Evolutionary conservation across 2,329 filamentous ascomycete genomes (phyloP), one percentile per base, ranked within the genome.

Genomic region (Delphinella strobiligena): DNA sequence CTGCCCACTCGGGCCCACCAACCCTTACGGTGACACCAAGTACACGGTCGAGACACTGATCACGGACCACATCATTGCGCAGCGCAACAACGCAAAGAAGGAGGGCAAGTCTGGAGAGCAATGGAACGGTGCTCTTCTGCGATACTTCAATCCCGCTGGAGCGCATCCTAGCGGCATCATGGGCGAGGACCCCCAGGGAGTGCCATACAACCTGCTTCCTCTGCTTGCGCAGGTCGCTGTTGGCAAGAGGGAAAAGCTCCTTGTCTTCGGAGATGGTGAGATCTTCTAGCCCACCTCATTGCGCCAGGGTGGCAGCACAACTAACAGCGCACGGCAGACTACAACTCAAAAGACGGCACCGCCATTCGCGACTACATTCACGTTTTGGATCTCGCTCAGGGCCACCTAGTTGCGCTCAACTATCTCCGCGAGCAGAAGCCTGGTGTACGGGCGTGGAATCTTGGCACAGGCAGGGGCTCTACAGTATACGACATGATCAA

Each of bases 341-440:
- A 98, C 68, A 59, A 71, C 22, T 94, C 87, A 38, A 81, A 79
- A 52, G 88, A 95, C 60, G 88, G 88, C 48, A 95, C 88, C 38
- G 85, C 86, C 47, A 94, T 95, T 60, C 82, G 91, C 52, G 91
- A 98, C 67, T 98, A 98, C 72, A 95, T 98, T 62, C 88, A 95
- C 69, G 85, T 95, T 43, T 73, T 93, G 47, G 88, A 95, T 56
- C 78, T 95, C 17, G 84, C 88, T 34, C 75, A 75, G 47, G 88
- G 88, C 45, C 88, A 95, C 61, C 69, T 94, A 43, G 75, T 84
- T 44, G 91, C 93, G 16, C 80, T 98, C 51, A 87, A 91, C 67
- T 85, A 93, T 67, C 80, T 95, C 37, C 82, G 82, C 52, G 73
- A 82, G 49, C 68, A 89, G 51, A 75, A 86, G 54, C 89, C 91